A percentile compares a stretch with the other conserved stretches of the same genome.
Conservation (phyloP, 805 yeast genomes). For the Sugiyamaella floridensis region DNA sequence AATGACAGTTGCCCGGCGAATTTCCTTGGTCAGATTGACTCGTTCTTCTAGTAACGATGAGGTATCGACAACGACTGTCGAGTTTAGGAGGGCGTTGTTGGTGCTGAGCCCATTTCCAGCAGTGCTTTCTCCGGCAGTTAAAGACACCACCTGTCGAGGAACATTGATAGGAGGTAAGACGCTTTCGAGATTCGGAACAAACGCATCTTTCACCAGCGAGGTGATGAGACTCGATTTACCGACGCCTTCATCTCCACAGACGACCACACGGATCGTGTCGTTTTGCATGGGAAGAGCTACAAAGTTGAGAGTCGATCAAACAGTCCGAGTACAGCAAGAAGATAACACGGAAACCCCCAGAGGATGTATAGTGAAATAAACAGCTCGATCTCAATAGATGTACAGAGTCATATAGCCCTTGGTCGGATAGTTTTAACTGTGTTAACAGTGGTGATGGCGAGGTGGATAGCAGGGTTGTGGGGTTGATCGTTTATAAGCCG, state of each 20-base stretch:
- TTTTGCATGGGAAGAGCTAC: neutral
- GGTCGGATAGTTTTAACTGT: no score
- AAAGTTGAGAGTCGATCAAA: neutral
- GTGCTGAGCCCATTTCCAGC: neutral
- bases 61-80: conserved; percentile 77
- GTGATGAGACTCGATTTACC: conserved; percentile 53
- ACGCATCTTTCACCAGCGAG: conserved; percentile 73
- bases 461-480: no score
- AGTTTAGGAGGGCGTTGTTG: conserved; percentile 15
- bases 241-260: conserved; percentile 84
- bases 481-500: neutral
- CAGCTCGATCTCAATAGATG: neutral
- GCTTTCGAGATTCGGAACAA: conserved; percentile 67
- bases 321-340: no score
- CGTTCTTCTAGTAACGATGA: conserved; percentile 52
- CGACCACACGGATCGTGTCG: conserved; percentile 59
- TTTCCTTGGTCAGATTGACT: conserved; percentile 54
- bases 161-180: conserved; percentile 79
- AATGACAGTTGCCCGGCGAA: conserved; percentile 80
- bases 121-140: neutral
- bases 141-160: conserved; percentile 61
- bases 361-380: no score
- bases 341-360: no score
- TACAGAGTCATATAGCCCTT: neutral
- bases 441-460: no score